Evolutionary conservation across 1,284 basidiomycete genomes (phyloP).

Genomic region (Cutaneotrichosporon daszewskae): DNA sequence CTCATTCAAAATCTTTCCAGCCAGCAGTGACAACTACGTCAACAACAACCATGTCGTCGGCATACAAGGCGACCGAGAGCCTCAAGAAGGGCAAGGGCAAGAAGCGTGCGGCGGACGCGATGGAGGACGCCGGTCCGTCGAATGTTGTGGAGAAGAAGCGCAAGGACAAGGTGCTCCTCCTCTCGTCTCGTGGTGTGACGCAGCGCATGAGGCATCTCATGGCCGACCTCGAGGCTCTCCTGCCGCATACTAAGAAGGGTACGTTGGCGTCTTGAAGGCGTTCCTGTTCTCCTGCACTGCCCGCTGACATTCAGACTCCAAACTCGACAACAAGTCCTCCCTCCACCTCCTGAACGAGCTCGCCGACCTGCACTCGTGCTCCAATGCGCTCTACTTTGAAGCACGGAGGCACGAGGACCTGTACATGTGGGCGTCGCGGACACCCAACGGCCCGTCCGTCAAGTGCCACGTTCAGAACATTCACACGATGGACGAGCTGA

Average conservation of each 20-base stretch:
- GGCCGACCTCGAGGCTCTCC: conserved; percentile 82
- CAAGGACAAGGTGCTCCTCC: conserved; percentile 69
- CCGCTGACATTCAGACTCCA: conserved; percentile 62
- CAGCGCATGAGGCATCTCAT: conserved; percentile 96
- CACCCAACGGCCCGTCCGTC: conserved; percentile 94
- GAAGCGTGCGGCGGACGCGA: conserved; percentile 17
- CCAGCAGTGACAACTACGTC: conserved; percentile 1
- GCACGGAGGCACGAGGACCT: conserved; percentile 91
- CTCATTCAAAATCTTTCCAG: conserved; percentile 7
- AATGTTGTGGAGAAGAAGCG: conserved; percentile 37
- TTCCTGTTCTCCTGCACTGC: neutral
- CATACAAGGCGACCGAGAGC: conserved; percentile 18
- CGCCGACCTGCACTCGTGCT: conserved; percentile 96
- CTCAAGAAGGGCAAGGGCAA: conserved; percentile 18
- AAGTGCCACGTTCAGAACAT: conserved; percentile 98
- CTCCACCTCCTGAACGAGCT: conserved; percentile 91
- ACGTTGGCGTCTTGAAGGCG: conserved; percentile 23
- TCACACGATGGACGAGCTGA: conserved; percentile 99
- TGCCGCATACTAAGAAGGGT: conserved; percentile 98
- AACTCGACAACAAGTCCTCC: conserved; percentile 95
- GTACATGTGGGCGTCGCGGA: conserved; percentile 94
- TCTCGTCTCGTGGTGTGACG: conserved; percentile 90
- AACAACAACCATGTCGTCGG: conserved; percentile 11
- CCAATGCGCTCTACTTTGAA: conserved; percentile 97
- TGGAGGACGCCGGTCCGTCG: conserved; percentile 5